Base-by-base conservation (phyloP, 139 green algal species). In the Zygnema circumcarinatum region DNA sequence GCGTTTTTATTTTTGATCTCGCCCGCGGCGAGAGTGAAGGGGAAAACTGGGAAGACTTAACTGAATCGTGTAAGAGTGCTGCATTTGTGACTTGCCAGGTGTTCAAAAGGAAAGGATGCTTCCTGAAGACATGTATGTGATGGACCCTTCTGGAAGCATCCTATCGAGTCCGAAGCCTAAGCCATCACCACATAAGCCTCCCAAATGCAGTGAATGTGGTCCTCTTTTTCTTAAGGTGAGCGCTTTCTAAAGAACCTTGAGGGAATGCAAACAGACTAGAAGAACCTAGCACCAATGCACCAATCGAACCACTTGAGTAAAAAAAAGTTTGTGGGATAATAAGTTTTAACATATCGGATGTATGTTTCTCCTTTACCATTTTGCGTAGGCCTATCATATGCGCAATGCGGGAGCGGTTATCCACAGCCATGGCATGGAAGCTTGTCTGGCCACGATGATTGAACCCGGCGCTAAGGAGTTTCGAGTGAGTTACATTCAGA, bases 81-180 rank as follows among this genome's bases (percentile, higher is more conserved):
- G 25, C 54, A 72, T 72, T 79, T 20, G 72, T 35, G 38, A 16
- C 72, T 79, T 79, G 53, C 33, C 74, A 89, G 92, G 95, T 36
- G 95, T 98, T 42, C 96, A 98, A 86, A 98, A 98, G 93, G 96
- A 98, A 93, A 91, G 96, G 0, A 98, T 98, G 96, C 35, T 93
- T 74, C 84, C 95, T 0, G 91, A 93, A 11, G 96, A 98, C 92
- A 98, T 98, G 95, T 99, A 97, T 76, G 95, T 98, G 32, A 90
- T 98, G 80, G 93, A 98, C 78, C 39, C 31, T 7, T 82, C 92
- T 38, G 96, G 95, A 39, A 89, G 93, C 0, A 86, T 97, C 11
- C 2, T 87, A 25, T 31, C 32, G 33, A 56, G 47, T 56, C 95
- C 95, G 2, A 87, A 79, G 69, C 3, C 2, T n/a, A 91, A 90